Evolutionary conservation across 257 asterid genomes (phyloP).

Genomic region (Penstemon davidsonii): DNA sequence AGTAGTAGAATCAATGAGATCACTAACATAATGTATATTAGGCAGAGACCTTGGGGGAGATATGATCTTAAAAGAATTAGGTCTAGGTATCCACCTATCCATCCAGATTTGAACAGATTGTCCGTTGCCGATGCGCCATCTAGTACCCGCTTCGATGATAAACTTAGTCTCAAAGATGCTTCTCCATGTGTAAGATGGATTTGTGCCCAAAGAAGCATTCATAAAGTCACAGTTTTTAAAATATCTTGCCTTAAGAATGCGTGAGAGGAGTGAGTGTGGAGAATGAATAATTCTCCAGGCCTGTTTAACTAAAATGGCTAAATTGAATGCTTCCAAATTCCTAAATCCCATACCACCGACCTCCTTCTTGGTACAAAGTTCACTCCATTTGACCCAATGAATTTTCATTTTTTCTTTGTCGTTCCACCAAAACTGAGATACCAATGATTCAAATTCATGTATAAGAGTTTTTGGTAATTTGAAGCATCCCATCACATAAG

Average conservation of each 20-base stretch:
- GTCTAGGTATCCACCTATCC: neutral
- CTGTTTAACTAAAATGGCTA: neutral
- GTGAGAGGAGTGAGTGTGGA: neutral
- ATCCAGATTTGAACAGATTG: neutral
- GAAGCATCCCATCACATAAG: neutral
- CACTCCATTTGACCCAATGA: neutral
- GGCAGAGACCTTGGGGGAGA: neutral
- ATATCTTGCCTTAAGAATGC: neutral
- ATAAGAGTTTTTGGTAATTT: neutral
- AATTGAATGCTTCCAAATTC: neutral
- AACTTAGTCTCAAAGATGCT: neutral
- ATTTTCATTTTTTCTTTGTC: neutral
- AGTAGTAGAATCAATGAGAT: no score
- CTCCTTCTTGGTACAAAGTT: neutral
- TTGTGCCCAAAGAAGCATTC: neutral
- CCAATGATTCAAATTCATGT: neutral
- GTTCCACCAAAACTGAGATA: neutral
- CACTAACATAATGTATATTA: no score
- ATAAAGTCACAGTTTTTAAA: neutral
- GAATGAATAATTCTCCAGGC: neutral
- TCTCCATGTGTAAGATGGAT: neutral
- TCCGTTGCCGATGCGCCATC: neutral
- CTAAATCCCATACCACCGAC: neutral
- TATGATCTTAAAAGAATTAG: neutral
- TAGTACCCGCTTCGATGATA: fast-evolving